Evolutionary conservation across 768 basidiomycete genomes (phyloP), one percentile per base, ranked within the genome.

Genomic region (Leccinellum luteum): DNA sequence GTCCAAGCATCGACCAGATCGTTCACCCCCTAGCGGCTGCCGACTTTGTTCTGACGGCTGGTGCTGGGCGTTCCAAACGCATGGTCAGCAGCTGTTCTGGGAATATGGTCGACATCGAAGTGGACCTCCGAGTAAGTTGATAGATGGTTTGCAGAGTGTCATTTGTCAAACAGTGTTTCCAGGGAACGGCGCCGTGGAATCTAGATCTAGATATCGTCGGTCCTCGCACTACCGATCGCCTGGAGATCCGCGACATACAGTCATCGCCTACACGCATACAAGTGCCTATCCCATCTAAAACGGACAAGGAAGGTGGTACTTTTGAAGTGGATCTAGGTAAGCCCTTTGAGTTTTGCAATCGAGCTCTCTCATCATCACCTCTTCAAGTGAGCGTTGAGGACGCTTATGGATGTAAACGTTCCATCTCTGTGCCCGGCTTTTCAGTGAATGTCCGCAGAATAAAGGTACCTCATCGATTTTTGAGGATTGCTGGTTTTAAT

Each of bases 141-240:
- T 52, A 23, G 13, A 23, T 28, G 30, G 43, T 25, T 51, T 48
- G 21, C 14, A 47, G 19, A 32, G 19, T 1, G 8, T 31, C 54
- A 8, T 43, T 55, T 28, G 3, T 62, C 19, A 59, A 30, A 60
- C 2, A 58, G 44, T 14, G 12, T 51, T 55, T 10, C 14, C 52
- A 94, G 89, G 97, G 97, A 50, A 90, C 86, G 4, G 85, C 90
- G 4, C 96, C 97, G 2, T 96, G 95, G 90, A 90, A 84, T 64
- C 68, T 98, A 28, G 89, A 90, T 48, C 75, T 95, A 23, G 89
- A 93, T 64, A 76, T 93, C 13, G 87, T 91, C 38, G 89, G 90
- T 6, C 85, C 89, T 4, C 82, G 81, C 53, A 81, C 78, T 34
- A 82, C 88, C 1, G 85, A 90, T 59, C 79, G 76, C 12, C 59